Conservation (phyloP, 352 stramenopile species). For the Globisporangium abappressorium region DNA sequence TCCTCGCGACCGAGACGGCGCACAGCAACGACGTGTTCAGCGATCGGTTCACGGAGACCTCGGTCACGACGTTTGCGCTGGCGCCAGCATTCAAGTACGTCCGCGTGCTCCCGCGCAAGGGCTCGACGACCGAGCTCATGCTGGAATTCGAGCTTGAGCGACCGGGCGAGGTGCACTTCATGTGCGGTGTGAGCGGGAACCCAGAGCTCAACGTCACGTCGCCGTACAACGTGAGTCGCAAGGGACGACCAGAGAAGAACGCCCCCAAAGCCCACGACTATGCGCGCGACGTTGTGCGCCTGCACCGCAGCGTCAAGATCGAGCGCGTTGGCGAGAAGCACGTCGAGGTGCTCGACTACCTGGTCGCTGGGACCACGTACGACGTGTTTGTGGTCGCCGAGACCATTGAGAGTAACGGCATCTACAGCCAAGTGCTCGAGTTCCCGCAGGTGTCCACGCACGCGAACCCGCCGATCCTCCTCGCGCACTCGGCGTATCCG, state of each 20-base stretch:
- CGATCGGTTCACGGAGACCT: conserved; percentile 29
- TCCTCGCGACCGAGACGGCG: conserved; percentile 52
- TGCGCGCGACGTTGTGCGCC: conserved; percentile 49
- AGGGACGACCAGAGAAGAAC: conserved; percentile 31
- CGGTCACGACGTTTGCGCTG: conserved; percentile 40
- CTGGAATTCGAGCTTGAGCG: conserved; percentile 52
- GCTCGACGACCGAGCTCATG: conserved; percentile 73
- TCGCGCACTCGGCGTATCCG: conserved; percentile 61
- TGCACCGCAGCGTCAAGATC: conserved; percentile 38
- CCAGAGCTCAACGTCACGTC: conserved; percentile 68
- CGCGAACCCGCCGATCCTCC: conserved; percentile 54
- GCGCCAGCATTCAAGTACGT: conserved; percentile 50
- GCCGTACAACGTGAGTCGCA: conserved; percentile 73
- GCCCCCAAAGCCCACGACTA: conserved; percentile 55
- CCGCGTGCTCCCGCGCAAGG: conserved; percentile 44
- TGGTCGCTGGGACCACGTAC: conserved; percentile 58
- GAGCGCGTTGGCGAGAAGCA: conserved; percentile 24
- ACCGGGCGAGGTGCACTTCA: conserved; percentile 72
- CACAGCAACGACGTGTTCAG: conserved; percentile 61
- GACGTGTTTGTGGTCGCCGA: conserved; percentile 64
- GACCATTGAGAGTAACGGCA: conserved; percentile 38
- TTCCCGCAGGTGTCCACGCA: conserved; percentile 59
- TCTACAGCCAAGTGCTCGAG: conserved; percentile 52
- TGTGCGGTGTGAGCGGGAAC: conserved; percentile 55
- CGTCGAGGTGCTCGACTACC: conserved; percentile 60